Conservation (phyloP, 2,329 filamentous ascomycete genomes). For the Colletotrichum nymphaeae region DNA sequence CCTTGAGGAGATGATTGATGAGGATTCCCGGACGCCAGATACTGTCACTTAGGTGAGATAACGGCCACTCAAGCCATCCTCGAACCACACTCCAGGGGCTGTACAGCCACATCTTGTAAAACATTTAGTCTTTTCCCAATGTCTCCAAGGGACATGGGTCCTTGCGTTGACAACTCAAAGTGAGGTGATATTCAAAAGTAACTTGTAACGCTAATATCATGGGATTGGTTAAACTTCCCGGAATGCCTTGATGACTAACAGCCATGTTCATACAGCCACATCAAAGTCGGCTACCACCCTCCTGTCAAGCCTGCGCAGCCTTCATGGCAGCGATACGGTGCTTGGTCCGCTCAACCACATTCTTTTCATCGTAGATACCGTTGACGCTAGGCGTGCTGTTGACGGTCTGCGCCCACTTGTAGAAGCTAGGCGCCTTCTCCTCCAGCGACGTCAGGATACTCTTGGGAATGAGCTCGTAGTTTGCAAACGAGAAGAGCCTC, state of each 20-base stretch:
- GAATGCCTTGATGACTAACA: not conserved
- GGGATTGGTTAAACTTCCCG: not conserved
- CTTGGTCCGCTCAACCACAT: conserved; percentile 53
- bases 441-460: conserved; percentile 59
- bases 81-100: not conserved
- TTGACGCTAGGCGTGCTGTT: conserved; percentile 74
- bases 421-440: conserved; percentile 72
- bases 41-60: no score
- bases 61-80: not conserved
- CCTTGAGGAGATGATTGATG: no score
- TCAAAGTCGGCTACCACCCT: not conserved
- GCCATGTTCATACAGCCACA: not conserved
- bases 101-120: not conserved
- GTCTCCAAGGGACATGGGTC: not conserved
- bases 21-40: no score
- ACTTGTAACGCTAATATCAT: not conserved
- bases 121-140: not conserved
- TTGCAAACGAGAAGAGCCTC: conserved; percentile 65
- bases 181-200: not conserved
- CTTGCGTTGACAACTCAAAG: not conserved
- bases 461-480: conserved; percentile 64
- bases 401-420: conserved; percentile 73
- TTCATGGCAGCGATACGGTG: conserved; percentile 46
- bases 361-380: conserved; percentile 68
- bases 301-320: not conserved